Evolutionary conservation across 192 early-diverging fungal genomes (phyloP), one percentile per base, ranked within the genome.

Genomic region (Podila epigama): DNA sequence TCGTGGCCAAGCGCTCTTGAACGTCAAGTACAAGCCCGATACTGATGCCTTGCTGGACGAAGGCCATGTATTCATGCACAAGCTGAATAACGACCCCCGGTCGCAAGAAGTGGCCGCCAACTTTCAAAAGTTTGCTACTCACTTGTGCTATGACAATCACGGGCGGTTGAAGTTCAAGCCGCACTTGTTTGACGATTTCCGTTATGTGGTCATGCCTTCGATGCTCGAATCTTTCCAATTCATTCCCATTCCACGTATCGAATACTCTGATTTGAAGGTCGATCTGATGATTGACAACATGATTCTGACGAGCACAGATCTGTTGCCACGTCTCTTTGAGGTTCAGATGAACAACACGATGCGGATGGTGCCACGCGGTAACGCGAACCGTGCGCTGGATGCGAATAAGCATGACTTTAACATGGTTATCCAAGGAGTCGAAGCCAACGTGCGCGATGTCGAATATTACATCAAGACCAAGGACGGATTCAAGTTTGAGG

Each of bases 221-320:
- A 48, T 80, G 51, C 31, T 80, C 33, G 82, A 83, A 28, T 66
- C 79, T 15, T 66, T 83, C 65, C 72, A 77, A 16, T 83, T 63
- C 36, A 73, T 83, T 31, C 82, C 82, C 27, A 69, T 83, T 63
- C 82, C 82, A 7, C 78, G 79, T 36, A 77, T 83, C 55, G 82
- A 83, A 36, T 83, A 83, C 35, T 77, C 68, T n/a, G 82, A 83
- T 56, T 34, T 63, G 22, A 69, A 83, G 65, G 63, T 80, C 40
- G 82, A 83, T 50, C 57, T 83, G 2, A 66, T 71, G 42, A 53
- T 83, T 37, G 82, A 83, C 37, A 80, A 83, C 25, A 59, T 83
- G 40, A 69, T 77, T 39, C 25, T 83, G 28, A 70, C 82, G 16
- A 79, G 82, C 32, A 75, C 68, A 5, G 69, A 79, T 22, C 52